Conservation (phyloP, 768 basidiomycete species). For the Calocybe indica region DNA sequence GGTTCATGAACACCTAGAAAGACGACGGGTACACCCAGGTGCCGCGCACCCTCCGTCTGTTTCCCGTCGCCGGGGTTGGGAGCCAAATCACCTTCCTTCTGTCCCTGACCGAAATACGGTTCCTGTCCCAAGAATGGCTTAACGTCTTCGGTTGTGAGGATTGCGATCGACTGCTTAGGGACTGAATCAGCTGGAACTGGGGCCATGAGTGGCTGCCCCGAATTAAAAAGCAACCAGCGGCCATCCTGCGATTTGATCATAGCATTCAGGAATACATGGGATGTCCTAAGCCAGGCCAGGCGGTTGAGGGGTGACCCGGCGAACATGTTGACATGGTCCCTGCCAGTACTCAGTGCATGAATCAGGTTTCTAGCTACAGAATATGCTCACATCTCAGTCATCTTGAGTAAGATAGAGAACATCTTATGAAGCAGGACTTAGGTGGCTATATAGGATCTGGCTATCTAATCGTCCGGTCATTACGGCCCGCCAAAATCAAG, state of each 20-base stretch:
- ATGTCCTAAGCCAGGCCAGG: constrained; percentile 74
- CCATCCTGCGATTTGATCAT: constrained; percentile 54
- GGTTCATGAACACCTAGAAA: constrained; percentile 77
- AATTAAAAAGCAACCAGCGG: constrained; percentile 75
- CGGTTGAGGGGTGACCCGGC: constrained; percentile 73
- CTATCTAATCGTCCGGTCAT: neutral
- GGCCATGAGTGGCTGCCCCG: constrained; percentile 60
- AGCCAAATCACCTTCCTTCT: constrained; percentile 34
- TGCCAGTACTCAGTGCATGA: too few species aligned
- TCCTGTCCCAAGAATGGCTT: constrained; percentile 56
- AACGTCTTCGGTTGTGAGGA: constrained; percentile 58
- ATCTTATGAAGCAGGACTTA: neutral
- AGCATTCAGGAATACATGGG: constrained; percentile 70
- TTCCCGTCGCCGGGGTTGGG: constrained; percentile 21
- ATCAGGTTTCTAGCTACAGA: too few species aligned
- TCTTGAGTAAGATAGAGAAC: constrained; percentile 1
- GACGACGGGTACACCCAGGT: constrained; percentile 55
- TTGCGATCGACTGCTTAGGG: constrained; percentile 33
- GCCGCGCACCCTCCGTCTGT: constrained; percentile 49
- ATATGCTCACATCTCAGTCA: constrained; percentile 3
- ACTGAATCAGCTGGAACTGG: constrained; percentile 1
- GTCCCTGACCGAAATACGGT: constrained; percentile 69
- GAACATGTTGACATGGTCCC: constrained; percentile 26
- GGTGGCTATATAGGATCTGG: neutral
- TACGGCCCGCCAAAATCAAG: too few species aligned